Base-by-base conservation (phyloP, 345 rosid genomes). In the Noccaea bulbosa region DNA sequence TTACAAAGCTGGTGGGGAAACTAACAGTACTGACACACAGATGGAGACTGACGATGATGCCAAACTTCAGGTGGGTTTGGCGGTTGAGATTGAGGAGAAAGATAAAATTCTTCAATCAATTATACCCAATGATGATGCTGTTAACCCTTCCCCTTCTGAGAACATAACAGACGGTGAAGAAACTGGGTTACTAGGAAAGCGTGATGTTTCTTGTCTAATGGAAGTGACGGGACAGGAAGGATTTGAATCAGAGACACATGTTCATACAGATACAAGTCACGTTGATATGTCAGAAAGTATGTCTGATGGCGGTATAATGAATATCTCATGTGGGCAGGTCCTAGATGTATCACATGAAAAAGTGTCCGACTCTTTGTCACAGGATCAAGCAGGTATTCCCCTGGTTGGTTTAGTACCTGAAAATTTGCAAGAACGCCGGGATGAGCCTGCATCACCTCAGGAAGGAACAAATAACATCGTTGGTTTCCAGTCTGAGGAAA, bases 331-430 rank as follows among this genome's bases (percentile, higher is more conserved):
- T 12, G 63, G 1, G 22, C 63, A 55, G 55, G 60, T 39, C 52
- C 12, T 17, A 11, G 71, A 17, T 44, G 52, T 7, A 16, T 52
- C 51, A 41, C 41, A 67, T 52, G 71, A 50, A 38, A 11, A 38
- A 11, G 46, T 46, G 35, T 33, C 61, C 0, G 6, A 33, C 41
- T 6, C 20, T 55, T 12, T 11, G 34, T 9, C 73, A 45, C 74
- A 38, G 38, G 62, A 71, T 53, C 69, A 50, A 43, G 54, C 70
- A 8, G 65, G 27, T 50, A 45, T 32, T 56, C 50, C 62, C 49
- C 55, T 55, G 52, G 76, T 27, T 45, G 73, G 71, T 75, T 8
- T 20, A 48, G 66, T 59, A 33, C 39, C 65, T 40, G 72, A 62
- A 71, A 55, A 51, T 55, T 14, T 46, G 12, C 55, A 56, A 53